Evolutionary conservation across 2,329 filamentous ascomycete genomes (phyloP).

Genomic region (Coniella lustricola): DNA sequence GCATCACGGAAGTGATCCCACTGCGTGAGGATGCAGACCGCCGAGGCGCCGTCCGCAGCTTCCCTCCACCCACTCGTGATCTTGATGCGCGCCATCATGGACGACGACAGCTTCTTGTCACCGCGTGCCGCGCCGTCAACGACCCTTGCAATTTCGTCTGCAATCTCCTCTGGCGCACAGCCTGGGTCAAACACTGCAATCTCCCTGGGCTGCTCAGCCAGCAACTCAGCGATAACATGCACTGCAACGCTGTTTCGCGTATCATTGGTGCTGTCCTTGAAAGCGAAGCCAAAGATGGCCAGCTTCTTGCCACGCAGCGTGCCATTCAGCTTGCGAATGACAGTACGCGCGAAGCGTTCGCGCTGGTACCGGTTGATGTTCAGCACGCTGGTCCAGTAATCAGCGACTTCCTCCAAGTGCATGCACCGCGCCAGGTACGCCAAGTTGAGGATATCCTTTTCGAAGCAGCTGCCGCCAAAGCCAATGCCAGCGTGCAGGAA

Average conservation of each 20-base stretch:
- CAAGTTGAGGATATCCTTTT: slow-evolving; percentile 54
- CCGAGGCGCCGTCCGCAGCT: slow-evolving; percentile 37
- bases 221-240: slow-evolving; percentile 42
- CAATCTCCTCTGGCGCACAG: slow-evolving; percentile 26
- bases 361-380: slow-evolving; percentile 54
- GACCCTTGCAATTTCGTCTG: slow-evolving; percentile 22
- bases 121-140: slow-evolving; percentile 16
- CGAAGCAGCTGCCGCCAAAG: slow-evolving; percentile 59
- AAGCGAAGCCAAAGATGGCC: slow-evolving; percentile 52
- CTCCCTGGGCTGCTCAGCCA: slow-evolving; percentile 40
- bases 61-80: slow-evolving; percentile 35
- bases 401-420: slow-evolving; percentile 48
- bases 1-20: slow-evolving; percentile 43
- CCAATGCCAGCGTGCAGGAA: slow-evolving; percentile 54
- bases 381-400: slow-evolving; percentile 53
- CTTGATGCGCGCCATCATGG: slow-evolving; percentile 25
- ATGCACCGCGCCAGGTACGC: slow-evolving; percentile 51
- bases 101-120: slow-evolving; percentile 14
- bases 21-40: slow-evolving; percentile 44
- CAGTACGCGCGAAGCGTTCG: slow-evolving; percentile 44
- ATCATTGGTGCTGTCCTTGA: slow-evolving; percentile 55
- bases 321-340: slow-evolving; percentile 47
- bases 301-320: slow-evolving; percentile 50
- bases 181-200: slow-evolving; percentile 49
- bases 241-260: slow-evolving; percentile 49